Evolutionary conservation across 139 green algal genomes (phyloP), one percentile per base, ranked within the genome.

Genomic region (Trebouxia sp.): DNA sequence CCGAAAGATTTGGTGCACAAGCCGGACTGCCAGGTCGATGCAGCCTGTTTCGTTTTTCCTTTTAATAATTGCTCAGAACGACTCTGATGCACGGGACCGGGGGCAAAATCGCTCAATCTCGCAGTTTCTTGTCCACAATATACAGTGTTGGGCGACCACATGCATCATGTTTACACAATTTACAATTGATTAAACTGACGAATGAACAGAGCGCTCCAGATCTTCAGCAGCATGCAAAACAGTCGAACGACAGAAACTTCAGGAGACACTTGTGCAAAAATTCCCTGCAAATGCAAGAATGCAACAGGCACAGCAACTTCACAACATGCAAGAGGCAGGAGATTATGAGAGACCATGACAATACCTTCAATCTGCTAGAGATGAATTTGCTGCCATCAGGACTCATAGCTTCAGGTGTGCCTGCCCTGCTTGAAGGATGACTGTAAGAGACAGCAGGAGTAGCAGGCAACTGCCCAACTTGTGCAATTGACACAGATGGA

Each of bases 291-390:
- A 66, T 66, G 55, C 55, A 14, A 37, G 26, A 66, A 53, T 56
- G 42, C 67, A 77, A 17, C 39, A 75, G 22, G 35, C 53, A 77
- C 15, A 53, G 17, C 39, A 56, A 38, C 39, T 15, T n/a, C 24
- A 51, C 26, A 37, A 58, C 26, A 15, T 53, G 42, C 67, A 77
- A 47, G 8, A 77, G 11, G 26, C 30, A 6, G 26, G 26, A 77
- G 5, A 51, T n/a, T 17, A 58, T n/a, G 55, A 72, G 62, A 24
- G 62, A 43, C 62, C 32, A 72, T 72, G 62, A 45, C 62, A 72
- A 72, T 72, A 72, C 62, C 62, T 72, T 72, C 32, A 72, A 35
- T 72, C 62, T 72, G 62, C 62, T 72, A 72, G 62, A 35, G 1
- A 72, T 35, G 37, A 72, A 72, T 22, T 72, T 72, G 43, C 62